Base-by-base conservation (phyloP, 306 rosid genomes). In the Parietaria judaica region DNA sequence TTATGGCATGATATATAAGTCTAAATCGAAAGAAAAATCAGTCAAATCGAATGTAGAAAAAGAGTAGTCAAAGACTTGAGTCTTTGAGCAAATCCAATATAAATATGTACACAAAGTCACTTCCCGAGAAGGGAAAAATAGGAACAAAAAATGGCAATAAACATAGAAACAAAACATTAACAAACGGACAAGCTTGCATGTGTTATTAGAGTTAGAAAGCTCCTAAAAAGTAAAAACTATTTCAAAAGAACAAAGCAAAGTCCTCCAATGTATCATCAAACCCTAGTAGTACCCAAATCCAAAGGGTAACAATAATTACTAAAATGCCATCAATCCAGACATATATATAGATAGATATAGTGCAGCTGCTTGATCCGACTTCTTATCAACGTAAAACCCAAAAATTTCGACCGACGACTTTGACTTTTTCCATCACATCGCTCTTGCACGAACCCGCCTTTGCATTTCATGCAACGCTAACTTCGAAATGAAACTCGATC, bases 101-200 rank as follows among this genome's bases (percentile, higher is more conserved):
- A 49, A 83, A 87, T 78, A 88, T 83, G 63, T 88, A 87, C 98
- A 88, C 70, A 73, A 66, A 73, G 80, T 90, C 79, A 52, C 72
- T 63, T 72, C 61, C 76, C 71, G 78, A 65, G 70, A 61, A 47
- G 70, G 63, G 14, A 60, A 75, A 54, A 48, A 63, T 56, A 72
- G 36, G 63, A 63, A 72, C 46, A 67, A 8, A 39, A 31, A 50
- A 15, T 50, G 54, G 14, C n/a, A 14, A 12, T 58, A 4, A 8
- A 38, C 44, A 44, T 23, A 3, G 48, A 44, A 54, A 71, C 55
- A 53, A 46, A 51, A 70, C n/a, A n/a, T n/a, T n/a, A n/a, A n/a
- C 54, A 39, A 47, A 77, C 46, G 48, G 63, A 56, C 88, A 73
- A 71, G 56, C 78, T 73, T n/a, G 66, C 57, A 72, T 58, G 63